These are phyloP conservation scores for Smallanthus sonchifolius DNA, from an alignment of 129 eudicot species.

Conservation along the genomic window DNA sequence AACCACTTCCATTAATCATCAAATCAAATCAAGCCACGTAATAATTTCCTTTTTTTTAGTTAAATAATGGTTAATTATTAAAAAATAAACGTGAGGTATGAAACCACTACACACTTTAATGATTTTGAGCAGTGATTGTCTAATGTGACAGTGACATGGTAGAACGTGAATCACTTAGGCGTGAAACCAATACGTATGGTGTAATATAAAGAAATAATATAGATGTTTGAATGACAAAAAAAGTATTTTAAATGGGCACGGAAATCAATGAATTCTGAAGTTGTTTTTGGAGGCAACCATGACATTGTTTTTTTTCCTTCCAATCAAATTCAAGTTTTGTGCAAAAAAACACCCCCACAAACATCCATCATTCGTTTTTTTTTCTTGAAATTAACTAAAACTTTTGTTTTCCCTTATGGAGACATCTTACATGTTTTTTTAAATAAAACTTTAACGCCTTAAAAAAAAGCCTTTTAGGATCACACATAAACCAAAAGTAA, in stretches of 20 bases:
- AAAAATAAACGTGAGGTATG: no score
- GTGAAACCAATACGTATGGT: no score
- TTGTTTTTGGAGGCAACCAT: neutral
- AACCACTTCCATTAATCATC: no score
- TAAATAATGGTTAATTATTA: no score
- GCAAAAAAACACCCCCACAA: slow-evolving; percentile 17
- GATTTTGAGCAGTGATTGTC: no score
- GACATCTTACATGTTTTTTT: slow-evolving; percentile 17
- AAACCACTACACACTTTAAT: no score
- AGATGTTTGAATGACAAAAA: no score
- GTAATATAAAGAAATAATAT: no score
- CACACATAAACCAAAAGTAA: slow-evolving; percentile 11
- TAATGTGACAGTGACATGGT: no score
- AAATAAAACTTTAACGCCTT: neutral
- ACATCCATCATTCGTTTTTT: slow-evolving; percentile 26
- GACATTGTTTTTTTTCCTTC: slow-evolving; percentile 1
- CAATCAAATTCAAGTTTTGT: slow-evolving; percentile 19
- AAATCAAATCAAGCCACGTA: no score
- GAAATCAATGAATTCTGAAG: slow-evolving; percentile 11
- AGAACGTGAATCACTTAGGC: no score
- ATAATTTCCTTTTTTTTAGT: no score
- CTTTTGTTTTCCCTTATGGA: slow-evolving; percentile 27
- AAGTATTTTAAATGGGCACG: neutral
- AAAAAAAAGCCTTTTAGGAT: slow-evolving; percentile 2
- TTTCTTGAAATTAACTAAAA: slow-evolving; percentile 6